Conservation (phyloP, 768 basidiomycete genomes). For the Gautieria morchelliformis region DNA sequence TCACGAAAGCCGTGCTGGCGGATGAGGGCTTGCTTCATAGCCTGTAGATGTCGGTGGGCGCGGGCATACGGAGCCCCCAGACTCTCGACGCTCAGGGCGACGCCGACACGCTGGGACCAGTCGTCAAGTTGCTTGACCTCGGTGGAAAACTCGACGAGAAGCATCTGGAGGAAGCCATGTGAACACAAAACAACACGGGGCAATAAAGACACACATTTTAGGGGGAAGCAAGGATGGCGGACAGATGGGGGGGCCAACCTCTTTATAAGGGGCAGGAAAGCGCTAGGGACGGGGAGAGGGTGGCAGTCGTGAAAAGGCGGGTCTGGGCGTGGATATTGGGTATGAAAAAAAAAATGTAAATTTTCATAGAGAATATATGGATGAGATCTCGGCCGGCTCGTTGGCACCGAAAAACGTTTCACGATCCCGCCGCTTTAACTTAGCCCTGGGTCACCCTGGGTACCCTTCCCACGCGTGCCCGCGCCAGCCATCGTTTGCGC, state of each 20-base stretch:
- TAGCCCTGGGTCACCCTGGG: not conserved
- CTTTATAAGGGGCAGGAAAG: not conserved
- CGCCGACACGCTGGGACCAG: slow-evolving; percentile 71
- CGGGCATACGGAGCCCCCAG: slow-evolving; percentile 73
- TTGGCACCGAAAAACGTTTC: slow-evolving; percentile 9
- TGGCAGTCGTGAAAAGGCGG: not conserved
- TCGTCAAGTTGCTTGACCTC: slow-evolving; percentile 76
- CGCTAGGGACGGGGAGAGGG: slow-evolving; percentile 1
- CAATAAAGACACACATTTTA: not conserved
- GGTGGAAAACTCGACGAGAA: slow-evolving; percentile 60
- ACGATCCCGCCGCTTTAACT: slow-evolving; percentile 5
- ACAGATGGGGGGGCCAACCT: not conserved
- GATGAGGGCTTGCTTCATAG: slow-evolving; percentile 53
- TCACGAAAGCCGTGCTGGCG: slow-evolving; percentile 66
- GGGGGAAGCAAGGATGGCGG: not conserved
- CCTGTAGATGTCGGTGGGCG: slow-evolving; percentile 66
- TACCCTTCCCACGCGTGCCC: not conserved
- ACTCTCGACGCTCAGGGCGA: slow-evolving; percentile 76
- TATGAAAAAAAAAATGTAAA: not conserved
- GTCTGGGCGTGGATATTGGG: not conserved
- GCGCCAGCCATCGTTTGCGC: not conserved
- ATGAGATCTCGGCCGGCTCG: slow-evolving; percentile 3
- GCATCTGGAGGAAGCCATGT: slow-evolving; percentile 18
- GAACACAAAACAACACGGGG: not conserved
- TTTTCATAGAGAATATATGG: not conserved